phyloP scores from a whole-genome alignment of 2,329 filamentous ascomycete genomes.

The Cordyceps farinosa region DNA sequence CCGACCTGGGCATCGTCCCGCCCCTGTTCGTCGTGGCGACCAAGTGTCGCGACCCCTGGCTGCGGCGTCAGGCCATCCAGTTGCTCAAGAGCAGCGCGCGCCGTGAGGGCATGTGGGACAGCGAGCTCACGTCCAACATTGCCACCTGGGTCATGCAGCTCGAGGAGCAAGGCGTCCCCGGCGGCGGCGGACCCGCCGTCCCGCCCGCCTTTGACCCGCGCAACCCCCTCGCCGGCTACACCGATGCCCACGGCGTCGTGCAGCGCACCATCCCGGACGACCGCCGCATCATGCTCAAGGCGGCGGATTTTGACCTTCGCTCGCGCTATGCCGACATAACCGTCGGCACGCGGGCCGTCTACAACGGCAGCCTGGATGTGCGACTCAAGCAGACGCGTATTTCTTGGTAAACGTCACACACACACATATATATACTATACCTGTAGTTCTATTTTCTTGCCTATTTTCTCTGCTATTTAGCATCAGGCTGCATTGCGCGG shows the following conservation, averaged over 20 bases:
- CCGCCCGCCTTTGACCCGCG: conserved; percentile 31
- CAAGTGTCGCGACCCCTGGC: conserved; percentile 57
- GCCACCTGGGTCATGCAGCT: conserved; percentile 53
- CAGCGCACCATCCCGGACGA: conserved; percentile 44
- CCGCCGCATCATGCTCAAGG: conserved; percentile 53
- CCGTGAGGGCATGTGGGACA: conserved; percentile 69
- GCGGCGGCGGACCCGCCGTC: not conserved
- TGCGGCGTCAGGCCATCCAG: conserved; percentile 58
- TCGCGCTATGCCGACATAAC: conserved; percentile 46
- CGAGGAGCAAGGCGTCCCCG: conserved; percentile 40
- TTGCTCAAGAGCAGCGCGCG: conserved; percentile 57
- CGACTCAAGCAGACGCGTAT: conserved; percentile 46
- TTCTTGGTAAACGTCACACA: conserved; percentile 38
- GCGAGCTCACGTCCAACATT: conserved; percentile 53
- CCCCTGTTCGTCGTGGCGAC: conserved; percentile 64
- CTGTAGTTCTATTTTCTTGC: not conserved
- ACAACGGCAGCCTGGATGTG: conserved; percentile 43
- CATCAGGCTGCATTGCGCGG: not conserved
- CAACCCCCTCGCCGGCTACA: conserved; percentile 8
- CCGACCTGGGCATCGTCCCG: conserved; percentile 61
- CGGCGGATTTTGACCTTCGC: conserved; percentile 55
- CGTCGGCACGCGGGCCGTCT: conserved; percentile 53
- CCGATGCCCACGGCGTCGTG: conserved; percentile 1
- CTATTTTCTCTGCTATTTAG: not conserved
- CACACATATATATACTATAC: not conserved